phyloP scores from a whole-genome alignment of 179 eudicot species.

The Actinidia arguta region DNA sequence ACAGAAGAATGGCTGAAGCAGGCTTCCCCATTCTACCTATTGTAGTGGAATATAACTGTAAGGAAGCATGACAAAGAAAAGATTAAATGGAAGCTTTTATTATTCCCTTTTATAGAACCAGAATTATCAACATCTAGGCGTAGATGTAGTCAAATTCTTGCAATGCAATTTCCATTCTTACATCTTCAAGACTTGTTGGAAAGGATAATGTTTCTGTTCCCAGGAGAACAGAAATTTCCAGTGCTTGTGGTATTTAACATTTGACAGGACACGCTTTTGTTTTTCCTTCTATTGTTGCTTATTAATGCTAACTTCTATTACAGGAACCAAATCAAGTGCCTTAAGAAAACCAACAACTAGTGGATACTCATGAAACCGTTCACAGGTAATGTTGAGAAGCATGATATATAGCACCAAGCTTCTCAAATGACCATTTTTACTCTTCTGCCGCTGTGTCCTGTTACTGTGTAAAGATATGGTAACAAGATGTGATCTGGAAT shows the following conservation, averaged over 20 bases:
- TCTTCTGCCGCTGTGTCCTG: not conserved
- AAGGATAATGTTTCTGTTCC: not conserved
- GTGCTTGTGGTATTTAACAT: not conserved
- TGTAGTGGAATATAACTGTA: no score
- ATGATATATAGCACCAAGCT: conserved; percentile 3
- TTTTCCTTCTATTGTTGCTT: not conserved
- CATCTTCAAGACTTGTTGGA: not conserved
- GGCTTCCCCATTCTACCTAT: no score
- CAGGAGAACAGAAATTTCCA: not conserved
- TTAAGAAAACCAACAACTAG: not conserved
- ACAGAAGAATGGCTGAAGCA: no score
- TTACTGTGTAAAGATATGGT: not conserved
- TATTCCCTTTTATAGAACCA: no score
- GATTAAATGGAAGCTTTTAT: no score
- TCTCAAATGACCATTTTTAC: not conserved
- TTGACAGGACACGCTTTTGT: not conserved
- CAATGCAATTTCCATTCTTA: no score
- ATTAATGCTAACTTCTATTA: not conserved
- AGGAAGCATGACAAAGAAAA: no score
- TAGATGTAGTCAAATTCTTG: no score
- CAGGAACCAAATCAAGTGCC: conserved; percentile 18
- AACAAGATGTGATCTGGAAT: not conserved
- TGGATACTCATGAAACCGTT: not conserved
- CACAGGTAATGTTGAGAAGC: not conserved
- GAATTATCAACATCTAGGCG: no score